A percentile compares a stretch with the other conserved stretches of the same genome.
These are phyloP conservation scores for Tricholoma terreum DNA, from an alignment of 768 basidiomycete genomes.

Conservation along the genomic window DNA sequence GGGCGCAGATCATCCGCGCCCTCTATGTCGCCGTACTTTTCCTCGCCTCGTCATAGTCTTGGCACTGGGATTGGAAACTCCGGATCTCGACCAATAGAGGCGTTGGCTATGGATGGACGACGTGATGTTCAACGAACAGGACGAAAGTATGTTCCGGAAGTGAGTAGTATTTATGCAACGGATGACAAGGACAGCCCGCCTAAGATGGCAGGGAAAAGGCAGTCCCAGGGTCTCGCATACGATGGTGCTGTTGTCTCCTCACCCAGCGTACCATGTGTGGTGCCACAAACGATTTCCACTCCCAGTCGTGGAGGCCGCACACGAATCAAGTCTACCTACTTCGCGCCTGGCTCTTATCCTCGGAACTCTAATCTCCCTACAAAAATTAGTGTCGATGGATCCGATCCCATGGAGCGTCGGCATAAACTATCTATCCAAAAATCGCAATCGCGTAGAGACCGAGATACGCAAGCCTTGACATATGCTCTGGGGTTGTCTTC, in stretches of 20 bases:
- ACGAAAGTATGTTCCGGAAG: conserved; percentile 26
- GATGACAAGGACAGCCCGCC: conserved; percentile 14
- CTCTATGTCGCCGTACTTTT: conserved; percentile 48
- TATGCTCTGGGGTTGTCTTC: conserved; percentile 37
- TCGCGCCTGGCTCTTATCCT: conserved; percentile 50
- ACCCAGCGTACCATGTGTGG: conserved; percentile 32
- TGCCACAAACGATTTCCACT: conserved; percentile 22
- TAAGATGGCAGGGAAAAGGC: conserved; percentile 22
- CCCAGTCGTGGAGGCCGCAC: conserved; percentile 48
- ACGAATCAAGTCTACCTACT: conserved; percentile 69
- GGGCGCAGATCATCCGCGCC: conserved; percentile 37
- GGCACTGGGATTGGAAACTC: conserved; percentile 34
- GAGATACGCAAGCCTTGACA: conserved; percentile 36
- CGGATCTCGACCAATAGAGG: conserved; percentile 20
- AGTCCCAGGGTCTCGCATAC: conserved; percentile 46
- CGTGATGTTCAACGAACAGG: conserved; percentile 35
- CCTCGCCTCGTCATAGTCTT: conserved; percentile 34
- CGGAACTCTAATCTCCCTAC: conserved; percentile 48
- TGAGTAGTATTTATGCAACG: conserved; percentile 15
- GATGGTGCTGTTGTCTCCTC: conserved; percentile 51
- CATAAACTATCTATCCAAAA: conserved; percentile 27
- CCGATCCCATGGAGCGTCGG: conserved; percentile 10
- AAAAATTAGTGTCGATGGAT: conserved; percentile 11
- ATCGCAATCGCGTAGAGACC: conserved; percentile 41
- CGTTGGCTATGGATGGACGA: conserved; percentile 41